Conservation (phyloP, 2,329 filamentous ascomycete genomes). For the Colletotrichum chrysophilum region DNA sequence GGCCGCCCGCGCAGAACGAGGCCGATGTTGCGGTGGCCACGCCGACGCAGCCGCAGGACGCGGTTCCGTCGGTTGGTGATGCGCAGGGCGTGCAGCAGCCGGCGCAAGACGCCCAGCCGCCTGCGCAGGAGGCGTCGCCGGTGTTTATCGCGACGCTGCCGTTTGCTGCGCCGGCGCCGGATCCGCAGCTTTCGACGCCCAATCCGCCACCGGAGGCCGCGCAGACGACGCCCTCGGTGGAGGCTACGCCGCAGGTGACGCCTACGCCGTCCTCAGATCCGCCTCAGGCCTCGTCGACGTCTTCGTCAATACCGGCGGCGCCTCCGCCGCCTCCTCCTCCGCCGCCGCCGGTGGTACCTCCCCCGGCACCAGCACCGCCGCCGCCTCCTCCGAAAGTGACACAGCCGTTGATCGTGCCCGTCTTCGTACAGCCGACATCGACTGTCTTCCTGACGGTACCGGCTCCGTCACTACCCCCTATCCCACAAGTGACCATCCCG, state of each 20-base stretch:
- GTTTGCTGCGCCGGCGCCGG: not conserved
- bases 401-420: not conserved
- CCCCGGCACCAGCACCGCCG: not conserved
- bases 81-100: not conserved
- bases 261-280: not conserved
- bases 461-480: not conserved
- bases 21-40: not conserved
- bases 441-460: not conserved
- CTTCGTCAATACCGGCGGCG: not conserved
- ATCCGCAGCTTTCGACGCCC: not conserved
- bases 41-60: not conserved
- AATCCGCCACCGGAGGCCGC: not conserved
- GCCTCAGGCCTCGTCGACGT: not conserved
- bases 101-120: not conserved
- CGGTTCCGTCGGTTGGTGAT: not conserved
- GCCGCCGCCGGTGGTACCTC: not conserved
- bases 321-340: not conserved
- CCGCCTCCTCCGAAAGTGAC: not conserved
- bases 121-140: not conserved
- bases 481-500: not conserved
- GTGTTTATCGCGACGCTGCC: slow-evolving; percentile 16
- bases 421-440: not conserved
- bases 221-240: not conserved
- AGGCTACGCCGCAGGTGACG: not conserved
- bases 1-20: not conserved